Base-by-base conservation (phyloP, 1,139 yeast species). In the Scheffersomyces parashehatae region DNA sequence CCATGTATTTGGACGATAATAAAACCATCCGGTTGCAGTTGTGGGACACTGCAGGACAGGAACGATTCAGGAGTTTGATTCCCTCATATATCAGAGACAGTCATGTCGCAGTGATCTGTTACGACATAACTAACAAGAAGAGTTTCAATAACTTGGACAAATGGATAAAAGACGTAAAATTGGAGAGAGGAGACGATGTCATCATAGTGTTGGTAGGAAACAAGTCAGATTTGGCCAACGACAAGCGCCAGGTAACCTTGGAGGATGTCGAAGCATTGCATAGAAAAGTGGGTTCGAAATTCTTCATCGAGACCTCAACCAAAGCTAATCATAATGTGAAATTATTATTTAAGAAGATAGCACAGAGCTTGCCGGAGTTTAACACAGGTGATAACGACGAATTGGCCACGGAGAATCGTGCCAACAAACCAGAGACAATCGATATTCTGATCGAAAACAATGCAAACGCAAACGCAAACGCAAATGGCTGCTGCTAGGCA, bases 61-160 rank as follows among this genome's bases (percentile, higher is more conserved):
- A 81, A 56, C 60, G 85, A 46, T 81, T 79, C 58, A 65, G 83
- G 52, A 70, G 65, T 38, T 73, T 81, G 54, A 79, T 62, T 35
- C 98, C 99, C 2, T 85, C 96, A 11, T 93, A 93, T 60, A 93
- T 93, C 46, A 79, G 99, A 53, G 99, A 93, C 65, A 85, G 95
- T n/a, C 90, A 90, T 58, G 99, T 93, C 20, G 98, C 99, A 0
- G 95, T 93, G 41, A 84, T 93, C 33, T 96, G 95, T 35, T 93
- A 91, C 68, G 99, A 93, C 64, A 87, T 93, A 49, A 88, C 98
- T 33, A 86, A 82, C 58, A 84, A 81, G 50, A 86, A 86, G 59
- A 83, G 96, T 15, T 93, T 93, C 68, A 83, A 83, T 72, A 67
- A 87, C 46, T 83, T 81, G 55, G 75, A 56, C 54, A 75, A 60